Conservation (phyloP, 2,329 filamentous ascomycete species). For the Aciculosporium take region DNA sequence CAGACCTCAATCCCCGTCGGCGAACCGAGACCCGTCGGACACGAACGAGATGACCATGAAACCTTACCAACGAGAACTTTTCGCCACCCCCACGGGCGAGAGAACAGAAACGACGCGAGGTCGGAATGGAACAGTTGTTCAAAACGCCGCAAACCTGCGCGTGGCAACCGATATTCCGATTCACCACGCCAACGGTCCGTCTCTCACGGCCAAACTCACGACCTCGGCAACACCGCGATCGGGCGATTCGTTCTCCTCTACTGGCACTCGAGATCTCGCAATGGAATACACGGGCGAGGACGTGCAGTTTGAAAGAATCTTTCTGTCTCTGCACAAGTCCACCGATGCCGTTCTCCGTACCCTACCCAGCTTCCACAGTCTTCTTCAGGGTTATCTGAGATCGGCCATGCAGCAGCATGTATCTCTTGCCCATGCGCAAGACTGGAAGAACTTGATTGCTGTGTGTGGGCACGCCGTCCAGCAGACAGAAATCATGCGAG, state of each 20-base stretch:
- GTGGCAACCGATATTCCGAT: conserved; percentile 41
- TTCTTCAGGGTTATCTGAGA: conserved; percentile 51
- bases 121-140: conserved; percentile 25
- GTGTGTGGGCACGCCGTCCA: conserved; percentile 58
- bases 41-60: conserved; percentile 35
- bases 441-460: conserved; percentile 57
- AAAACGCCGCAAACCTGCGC: conserved; percentile 38
- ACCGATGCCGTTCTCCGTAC: conserved; percentile 59
- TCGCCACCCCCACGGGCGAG: conserved; percentile 38
- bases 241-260: conserved; percentile 61
- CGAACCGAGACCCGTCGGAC: conserved; percentile 9
- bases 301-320: conserved; percentile 68
- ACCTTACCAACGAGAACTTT: conserved; percentile 36
- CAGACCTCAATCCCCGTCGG: conserved; percentile 10
- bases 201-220: conserved; percentile 38
- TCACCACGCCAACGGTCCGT: conserved; percentile 31
- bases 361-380: conserved; percentile 53
- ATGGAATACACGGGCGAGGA: conserved; percentile 64
- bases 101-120: conserved; percentile 22
- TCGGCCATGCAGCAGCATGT: conserved; percentile 46
- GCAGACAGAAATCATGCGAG: conserved; percentile 58
- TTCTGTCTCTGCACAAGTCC: conserved; percentile 57
- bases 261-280: conserved; percentile 29
- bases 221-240: conserved; percentile 62
- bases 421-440: conserved; percentile 43